Percentiles rank a stretch among this genome's conserved stretches.
These are phyloP conservation scores for Zoysia japonica DNA, from an alignment of 176 grass and related monocot species.

Conservation along the genomic window DNA sequence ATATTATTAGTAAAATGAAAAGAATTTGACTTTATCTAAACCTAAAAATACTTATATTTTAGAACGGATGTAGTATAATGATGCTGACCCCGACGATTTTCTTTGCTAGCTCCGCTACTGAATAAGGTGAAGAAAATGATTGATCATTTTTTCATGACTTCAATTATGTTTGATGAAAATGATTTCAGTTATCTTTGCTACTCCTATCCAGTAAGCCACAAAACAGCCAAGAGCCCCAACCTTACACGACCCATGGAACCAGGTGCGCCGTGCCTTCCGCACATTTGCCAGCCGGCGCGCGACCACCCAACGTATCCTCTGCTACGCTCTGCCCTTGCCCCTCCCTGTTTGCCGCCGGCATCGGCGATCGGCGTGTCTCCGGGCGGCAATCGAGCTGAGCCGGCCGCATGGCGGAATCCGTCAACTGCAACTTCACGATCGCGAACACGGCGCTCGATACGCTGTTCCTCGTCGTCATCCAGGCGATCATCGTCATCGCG, in stretches of 20 bases:
- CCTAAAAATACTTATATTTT: too few relatives aligned
- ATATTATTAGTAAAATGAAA: too few relatives aligned
- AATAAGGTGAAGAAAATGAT: too few relatives aligned
- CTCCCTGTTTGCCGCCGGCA: neutral
- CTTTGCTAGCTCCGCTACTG: too few relatives aligned
- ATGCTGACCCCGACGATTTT: too few relatives aligned
- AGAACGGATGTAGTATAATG: too few relatives aligned
- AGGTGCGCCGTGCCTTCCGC: neutral
- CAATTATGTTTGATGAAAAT: too few relatives aligned
- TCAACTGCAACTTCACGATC: conserved; percentile 9
- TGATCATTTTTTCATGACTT: too few relatives aligned
- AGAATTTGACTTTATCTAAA: too few relatives aligned
- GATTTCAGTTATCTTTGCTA: too few relatives aligned
- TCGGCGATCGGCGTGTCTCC: neutral
- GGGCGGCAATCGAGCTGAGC: neutral
- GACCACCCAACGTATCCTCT: conserved; percentile 11
- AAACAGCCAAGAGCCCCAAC: neutral
- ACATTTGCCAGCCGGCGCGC: conserved; percentile 22
- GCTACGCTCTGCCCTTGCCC: neutral
- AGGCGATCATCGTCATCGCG: conserved; percentile 42
- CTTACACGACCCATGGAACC: neutral
- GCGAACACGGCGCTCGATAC: conserved; percentile 50
- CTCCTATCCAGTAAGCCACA: too few relatives aligned
- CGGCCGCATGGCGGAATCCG: conserved; percentile 17
- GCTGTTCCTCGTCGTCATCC: conserved; percentile 52